Conservation (phyloP, 2,329 filamentous ascomycete species). For the Paecilomyces dactylethromorphus region DNA sequence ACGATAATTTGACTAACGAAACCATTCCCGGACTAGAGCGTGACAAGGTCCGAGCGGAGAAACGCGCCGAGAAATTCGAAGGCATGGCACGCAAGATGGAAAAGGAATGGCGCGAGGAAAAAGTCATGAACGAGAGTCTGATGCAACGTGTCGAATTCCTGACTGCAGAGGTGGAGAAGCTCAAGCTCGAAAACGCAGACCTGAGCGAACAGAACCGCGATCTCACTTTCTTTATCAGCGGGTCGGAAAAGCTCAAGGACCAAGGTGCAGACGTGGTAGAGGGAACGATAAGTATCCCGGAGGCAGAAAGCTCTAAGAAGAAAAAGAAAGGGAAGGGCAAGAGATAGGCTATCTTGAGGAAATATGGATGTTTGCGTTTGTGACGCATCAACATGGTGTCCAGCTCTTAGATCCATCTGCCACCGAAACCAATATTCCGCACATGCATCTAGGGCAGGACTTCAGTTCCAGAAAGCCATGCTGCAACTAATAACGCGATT, state of each 20-base stretch:
- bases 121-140: slow-evolving; percentile 72
- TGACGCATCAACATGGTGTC: background rate
- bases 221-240: slow-evolving; percentile 78
- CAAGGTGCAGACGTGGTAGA: slow-evolving; percentile 67
- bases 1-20: slow-evolving; percentile 47
- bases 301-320: slow-evolving; percentile 36
- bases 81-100: slow-evolving; percentile 69
- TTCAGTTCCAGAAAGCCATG: background rate
- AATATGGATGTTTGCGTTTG: no score
- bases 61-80: slow-evolving; percentile 64
- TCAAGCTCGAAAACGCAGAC: slow-evolving; percentile 60
- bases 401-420: background rate
- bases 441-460: background rate
- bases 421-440: background rate
- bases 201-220: slow-evolving; percentile 82
- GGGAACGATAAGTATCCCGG: slow-evolving; percentile 62
- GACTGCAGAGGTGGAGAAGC: slow-evolving; percentile 49
- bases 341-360: slow-evolving; percentile 1
- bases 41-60: slow-evolving; percentile 62
- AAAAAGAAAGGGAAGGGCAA: slow-evolving; percentile 39
- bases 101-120: slow-evolving; percentile 77
- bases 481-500: background rate
- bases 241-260: slow-evolving; percentile 71
- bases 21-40: slow-evolving; percentile 65
- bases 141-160: slow-evolving; percentile 70